Base-by-base conservation (phyloP, 176 grass and related monocot genomes). In the Phoenix dactylifera region DNA sequence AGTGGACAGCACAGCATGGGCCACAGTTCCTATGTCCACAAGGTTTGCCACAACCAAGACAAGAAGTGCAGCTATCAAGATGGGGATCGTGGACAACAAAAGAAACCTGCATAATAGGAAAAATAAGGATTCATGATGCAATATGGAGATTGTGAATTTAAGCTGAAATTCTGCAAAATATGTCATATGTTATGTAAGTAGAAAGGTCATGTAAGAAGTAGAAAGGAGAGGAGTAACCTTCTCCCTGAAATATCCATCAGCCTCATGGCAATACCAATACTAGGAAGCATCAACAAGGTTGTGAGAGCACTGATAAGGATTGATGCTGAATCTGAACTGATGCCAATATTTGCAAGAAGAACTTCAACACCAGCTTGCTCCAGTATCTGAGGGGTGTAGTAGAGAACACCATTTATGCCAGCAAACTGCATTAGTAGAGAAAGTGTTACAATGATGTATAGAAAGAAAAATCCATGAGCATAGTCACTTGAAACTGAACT, bases 191-290 rank as follows among this genome's bases (percentile, higher is more conserved):
- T 44, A 44, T 9, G 9, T 1, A 20, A 20, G 20, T 44, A 44
- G 35, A 44, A 12, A 44, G 35, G 35, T 12, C 35, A 44, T 44
- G 9, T 14, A 44, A 44, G 32, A 35, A 10, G 48, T 52, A 52
- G 17, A 74, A 0, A 24, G 65, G 58, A 32, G 20, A 72, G 18
- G 19, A 26, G 73, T 80, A 92, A 60, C 93, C 93, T 92, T 85
- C 93, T 98, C 82, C 93, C 93, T 57, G 93, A 88, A 59, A 88
- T 69, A 77, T 98, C 93, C 93, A 98, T 92, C 51, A 98, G 93
- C 68, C 93, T 82, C 93, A 98, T 98, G 32, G 93, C 88, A 54
- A 92, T 70, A 76, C 81, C 87, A 70, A 98, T 92, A 73, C 84
- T 83, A 22, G 93, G 93, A 58, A 98, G 93, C 93, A 98, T 98